These are phyloP conservation scores for Cystofilobasidium macerans DNA, from an alignment of 768 basidiomycete species.

Conservation along the genomic window DNA sequence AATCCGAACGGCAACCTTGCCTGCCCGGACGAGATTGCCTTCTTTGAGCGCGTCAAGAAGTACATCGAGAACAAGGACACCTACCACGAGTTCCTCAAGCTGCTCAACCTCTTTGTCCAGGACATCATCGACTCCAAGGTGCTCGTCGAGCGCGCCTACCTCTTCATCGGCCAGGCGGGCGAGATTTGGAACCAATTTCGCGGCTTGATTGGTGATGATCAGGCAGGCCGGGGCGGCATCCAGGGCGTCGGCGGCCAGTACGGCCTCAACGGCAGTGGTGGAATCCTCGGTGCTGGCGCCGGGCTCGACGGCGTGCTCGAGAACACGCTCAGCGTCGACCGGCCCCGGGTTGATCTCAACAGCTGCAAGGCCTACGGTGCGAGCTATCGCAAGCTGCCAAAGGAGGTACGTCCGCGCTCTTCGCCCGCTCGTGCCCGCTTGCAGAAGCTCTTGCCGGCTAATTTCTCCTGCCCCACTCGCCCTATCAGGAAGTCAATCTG, in stretches of 20 bases:
- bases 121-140: slow-evolving; percentile 80
- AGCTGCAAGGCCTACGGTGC: slow-evolving; percentile 55
- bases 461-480: background rate
- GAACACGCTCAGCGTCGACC: slow-evolving; percentile 60
- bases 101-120: slow-evolving; percentile 77
- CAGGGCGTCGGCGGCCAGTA: slow-evolving; percentile 29
- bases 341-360: slow-evolving; percentile 53
- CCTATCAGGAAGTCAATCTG: slow-evolving; percentile 62
- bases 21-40: slow-evolving; percentile 61
- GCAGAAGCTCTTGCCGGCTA: background rate
- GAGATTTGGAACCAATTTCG: slow-evolving; percentile 76
- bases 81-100: slow-evolving; percentile 77
- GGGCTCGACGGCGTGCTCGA: slow-evolving; percentile 65
- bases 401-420: slow-evolving; percentile 54
- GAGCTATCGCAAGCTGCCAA: slow-evolving; percentile 81
- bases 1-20: slow-evolving; percentile 33
- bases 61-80: slow-evolving; percentile 42
- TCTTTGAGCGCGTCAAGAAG: slow-evolving; percentile 78
- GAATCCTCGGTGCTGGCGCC: slow-evolving; percentile 43
- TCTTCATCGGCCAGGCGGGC: slow-evolving; percentile 64
- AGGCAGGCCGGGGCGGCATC: slow-evolving; percentile 37
- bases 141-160: slow-evolving; percentile 65
- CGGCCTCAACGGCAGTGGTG: slow-evolving; percentile 28
- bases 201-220: slow-evolving; percentile 70
- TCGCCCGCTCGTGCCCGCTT: too few species aligned